phyloP scores from a whole-genome alignment of 805 yeast species.

The Naumovozyma castellii region DNA sequence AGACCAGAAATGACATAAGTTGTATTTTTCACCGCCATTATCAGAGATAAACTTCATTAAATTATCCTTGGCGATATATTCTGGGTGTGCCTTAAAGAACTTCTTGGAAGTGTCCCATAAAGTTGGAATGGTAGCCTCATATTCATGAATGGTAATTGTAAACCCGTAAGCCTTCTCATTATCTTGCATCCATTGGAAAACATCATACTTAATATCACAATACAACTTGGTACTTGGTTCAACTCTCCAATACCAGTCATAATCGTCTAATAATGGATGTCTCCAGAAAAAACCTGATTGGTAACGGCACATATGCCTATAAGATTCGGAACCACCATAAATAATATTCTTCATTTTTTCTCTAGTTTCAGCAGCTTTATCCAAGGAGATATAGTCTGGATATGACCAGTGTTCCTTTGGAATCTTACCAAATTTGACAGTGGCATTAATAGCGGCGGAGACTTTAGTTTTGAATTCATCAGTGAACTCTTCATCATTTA shows the following conservation, averaged over 20 bases:
- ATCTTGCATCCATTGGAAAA: constrained; percentile 73
- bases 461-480: constrained; percentile 58
- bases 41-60: constrained; percentile 63
- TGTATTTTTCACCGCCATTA: constrained; percentile 61
- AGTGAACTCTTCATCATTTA: constrained; percentile 70
- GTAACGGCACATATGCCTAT: constrained; percentile 86
- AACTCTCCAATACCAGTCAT: constrained; percentile 88
- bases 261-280: constrained; percentile 54
- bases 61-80: constrained; percentile 49
- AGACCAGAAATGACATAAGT: constrained; percentile 84
- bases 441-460: constrained; percentile 50
- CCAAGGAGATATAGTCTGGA: constrained; percentile 71
- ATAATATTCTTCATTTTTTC: constrained; percentile 44
- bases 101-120: constrained; percentile 66
- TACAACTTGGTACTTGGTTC: constrained; percentile 70
- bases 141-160: constrained; percentile 64
- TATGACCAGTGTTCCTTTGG: constrained; percentile 79
- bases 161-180: constrained; percentile 66
- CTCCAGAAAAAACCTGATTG: constrained; percentile 79
- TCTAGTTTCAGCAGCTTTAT: constrained; percentile 56
- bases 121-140: constrained; percentile 59
- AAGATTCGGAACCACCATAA: constrained; percentile 66
- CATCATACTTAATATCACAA: constrained; percentile 73
- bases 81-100: constrained; percentile 52
- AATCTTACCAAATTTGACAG: constrained; percentile 59